Evolutionary conservation across 306 rosid species (phyloP).

Genomic region (Sindora glabra): DNA sequence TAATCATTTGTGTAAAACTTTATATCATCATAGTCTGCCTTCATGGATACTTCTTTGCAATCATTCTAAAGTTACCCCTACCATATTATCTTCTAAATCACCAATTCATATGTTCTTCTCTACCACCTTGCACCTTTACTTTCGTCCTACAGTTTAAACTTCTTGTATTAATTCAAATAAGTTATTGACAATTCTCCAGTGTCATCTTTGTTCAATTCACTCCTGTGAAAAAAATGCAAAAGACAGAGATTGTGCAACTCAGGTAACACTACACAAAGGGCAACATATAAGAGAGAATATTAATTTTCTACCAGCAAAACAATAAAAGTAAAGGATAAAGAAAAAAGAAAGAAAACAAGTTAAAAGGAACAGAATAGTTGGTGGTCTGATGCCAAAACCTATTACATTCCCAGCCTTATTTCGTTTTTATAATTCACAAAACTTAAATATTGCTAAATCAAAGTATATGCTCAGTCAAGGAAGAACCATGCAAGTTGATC

Average conservation of each 20-base stretch:
- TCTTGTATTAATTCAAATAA: neutral
- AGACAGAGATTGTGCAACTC: too few species aligned
- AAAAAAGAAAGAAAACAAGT: neutral
- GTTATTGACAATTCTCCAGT: neutral
- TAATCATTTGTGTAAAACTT: too few species aligned
- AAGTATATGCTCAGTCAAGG: too few species aligned
- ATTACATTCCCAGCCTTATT: neutral
- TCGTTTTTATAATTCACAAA: too few species aligned
- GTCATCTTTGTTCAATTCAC: neutral
- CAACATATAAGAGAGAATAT: too few species aligned
- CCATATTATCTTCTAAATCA: neutral
- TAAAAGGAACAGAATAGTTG: neutral
- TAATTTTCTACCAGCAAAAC: neutral
- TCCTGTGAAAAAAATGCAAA: neutral
- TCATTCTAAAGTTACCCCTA: neutral
- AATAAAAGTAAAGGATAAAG: neutral
- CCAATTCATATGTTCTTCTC: neutral
- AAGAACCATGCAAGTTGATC: too few species aligned
- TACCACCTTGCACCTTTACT: conserved; percentile 1
- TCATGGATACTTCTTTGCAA: too few species aligned
- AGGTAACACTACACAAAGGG: too few species aligned
- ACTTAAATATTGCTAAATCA: too few species aligned
- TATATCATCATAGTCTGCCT: too few species aligned
- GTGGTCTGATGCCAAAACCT: neutral
- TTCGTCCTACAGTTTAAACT: neutral